These are phyloP conservation scores for Yamadazyma kitorensis DNA, from an alignment of 805 yeast species.

Conservation along the genomic window DNA sequence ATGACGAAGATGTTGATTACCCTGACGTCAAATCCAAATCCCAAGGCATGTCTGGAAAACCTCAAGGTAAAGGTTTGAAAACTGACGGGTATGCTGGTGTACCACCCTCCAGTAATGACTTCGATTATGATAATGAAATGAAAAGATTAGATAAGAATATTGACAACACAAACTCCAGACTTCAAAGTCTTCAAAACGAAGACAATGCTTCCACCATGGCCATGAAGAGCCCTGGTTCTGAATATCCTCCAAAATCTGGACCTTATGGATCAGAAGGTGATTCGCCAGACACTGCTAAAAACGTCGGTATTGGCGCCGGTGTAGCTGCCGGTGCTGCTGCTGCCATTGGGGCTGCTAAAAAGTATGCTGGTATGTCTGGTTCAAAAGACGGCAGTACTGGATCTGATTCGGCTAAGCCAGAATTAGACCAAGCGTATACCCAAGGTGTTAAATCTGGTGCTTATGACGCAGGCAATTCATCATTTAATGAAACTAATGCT, in stretches of 20 bases:
- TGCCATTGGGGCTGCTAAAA: slow-evolving; percentile 8
- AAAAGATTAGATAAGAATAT: slow-evolving; percentile 5
- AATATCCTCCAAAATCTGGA: slow-evolving; percentile 7
- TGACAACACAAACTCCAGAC: slow-evolving; percentile 5
- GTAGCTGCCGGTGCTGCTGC: slow-evolving; percentile 13
- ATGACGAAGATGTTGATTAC: neutral
- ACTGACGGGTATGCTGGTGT: slow-evolving; percentile 6
- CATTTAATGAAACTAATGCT: slow-evolving; percentile 4
- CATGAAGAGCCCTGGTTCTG: slow-evolving; percentile 10
- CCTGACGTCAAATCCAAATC: neutral
- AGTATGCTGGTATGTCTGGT: slow-evolving; percentile 2
- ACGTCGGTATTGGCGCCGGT: slow-evolving; percentile 12
- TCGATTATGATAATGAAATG: slow-evolving; percentile 7
- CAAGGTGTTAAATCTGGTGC: slow-evolving; percentile 18
- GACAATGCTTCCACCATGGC: slow-evolving; percentile 13
- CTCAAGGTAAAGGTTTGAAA: neutral
- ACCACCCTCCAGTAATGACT: slow-evolving; percentile 5
- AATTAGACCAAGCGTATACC: slow-evolving; percentile 16
- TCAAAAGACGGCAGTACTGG: slow-evolving; percentile 1
- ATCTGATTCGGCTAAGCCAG: slow-evolving; percentile 1
- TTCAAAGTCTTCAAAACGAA: slow-evolving; percentile 5
- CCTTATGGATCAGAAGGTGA: neutral
- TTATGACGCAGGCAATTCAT: slow-evolving; percentile 17
- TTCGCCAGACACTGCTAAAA: slow-evolving; percentile 3
- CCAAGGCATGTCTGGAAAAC: too few species aligned